Conservation (phyloP, 208 protist species). For the Leishmania mexicana region DNA sequence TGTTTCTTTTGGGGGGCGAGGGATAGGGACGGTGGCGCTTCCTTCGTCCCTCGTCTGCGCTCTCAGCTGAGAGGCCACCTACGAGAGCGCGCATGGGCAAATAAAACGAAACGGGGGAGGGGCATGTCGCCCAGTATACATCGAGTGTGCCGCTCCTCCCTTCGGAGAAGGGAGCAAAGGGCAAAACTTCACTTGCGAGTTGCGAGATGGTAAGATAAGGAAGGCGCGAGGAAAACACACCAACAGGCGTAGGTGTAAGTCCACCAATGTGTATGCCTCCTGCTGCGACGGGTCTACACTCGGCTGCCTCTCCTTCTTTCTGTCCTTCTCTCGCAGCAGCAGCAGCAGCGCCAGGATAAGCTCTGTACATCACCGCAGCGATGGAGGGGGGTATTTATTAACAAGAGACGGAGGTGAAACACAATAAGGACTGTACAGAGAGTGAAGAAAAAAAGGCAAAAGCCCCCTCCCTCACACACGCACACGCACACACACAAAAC, state of each 20-base stretch:
- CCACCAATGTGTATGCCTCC: no score
- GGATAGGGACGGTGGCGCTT: neutral
- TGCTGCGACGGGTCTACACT: neutral
- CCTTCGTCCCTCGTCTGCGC: neutral
- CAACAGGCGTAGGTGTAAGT: neutral
- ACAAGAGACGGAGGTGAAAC: neutral
- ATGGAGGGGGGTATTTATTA: neutral
- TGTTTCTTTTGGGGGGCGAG: neutral
- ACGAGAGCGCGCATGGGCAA: neutral
- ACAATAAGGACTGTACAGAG: neutral
- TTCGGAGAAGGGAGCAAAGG: neutral
- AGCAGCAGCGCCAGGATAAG: neutral
- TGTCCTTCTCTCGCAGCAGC: neutral
- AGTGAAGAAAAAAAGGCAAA: neutral
- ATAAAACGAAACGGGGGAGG: neutral
- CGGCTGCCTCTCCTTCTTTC: neutral
- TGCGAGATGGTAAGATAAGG: neutral
- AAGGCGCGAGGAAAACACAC: neutral
- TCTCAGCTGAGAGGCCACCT: neutral
- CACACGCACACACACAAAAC: neutral
- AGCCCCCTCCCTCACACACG: neutral
- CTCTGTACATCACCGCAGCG: neutral
- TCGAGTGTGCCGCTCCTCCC: neutral
- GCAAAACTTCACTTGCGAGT: neutral
- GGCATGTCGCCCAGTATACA: neutral